Evolutionary conservation across 2,329 filamentous ascomycete genomes (phyloP).

Genomic region (Arthrobotrys sphaeroides): DNA sequence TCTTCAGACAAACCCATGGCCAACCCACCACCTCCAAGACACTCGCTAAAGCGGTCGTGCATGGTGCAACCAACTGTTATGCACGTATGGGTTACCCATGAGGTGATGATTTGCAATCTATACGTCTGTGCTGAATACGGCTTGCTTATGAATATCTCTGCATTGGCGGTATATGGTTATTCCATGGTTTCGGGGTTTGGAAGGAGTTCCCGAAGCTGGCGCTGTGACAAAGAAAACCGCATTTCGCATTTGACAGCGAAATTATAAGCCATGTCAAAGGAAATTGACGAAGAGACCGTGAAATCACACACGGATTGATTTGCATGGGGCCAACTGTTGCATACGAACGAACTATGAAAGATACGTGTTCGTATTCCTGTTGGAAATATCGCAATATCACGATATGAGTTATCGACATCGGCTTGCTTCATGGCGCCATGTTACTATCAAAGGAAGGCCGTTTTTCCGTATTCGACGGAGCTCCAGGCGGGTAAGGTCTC

Average conservation of each 20-base stretch:
- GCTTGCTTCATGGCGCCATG: constrained; percentile 33
- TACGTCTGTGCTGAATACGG: constrained; percentile 31
- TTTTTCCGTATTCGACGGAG: constrained; percentile 8
- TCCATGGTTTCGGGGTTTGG: background rate
- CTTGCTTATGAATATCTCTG: background rate
- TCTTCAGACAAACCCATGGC: constrained; percentile 8
- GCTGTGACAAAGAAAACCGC: constrained; percentile 7
- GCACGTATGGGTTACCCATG: constrained; percentile 21
- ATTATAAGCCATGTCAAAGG: background rate
- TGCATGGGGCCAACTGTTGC: background rate
- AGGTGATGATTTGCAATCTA: constrained; percentile 39
- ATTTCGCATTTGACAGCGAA: constrained; percentile 7
- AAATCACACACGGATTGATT: constrained; percentile 5
- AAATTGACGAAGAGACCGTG: background rate
- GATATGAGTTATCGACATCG: constrained; percentile 3
- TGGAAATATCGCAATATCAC: constrained; percentile 1
- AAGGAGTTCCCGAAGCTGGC: constrained; percentile 18
- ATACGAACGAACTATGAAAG: background rate
- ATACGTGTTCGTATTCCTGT: background rate
- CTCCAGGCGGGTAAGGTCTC: constrained; percentile 33
- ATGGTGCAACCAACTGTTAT: constrained; percentile 28
- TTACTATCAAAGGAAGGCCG: background rate
- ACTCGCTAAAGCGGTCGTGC: constrained; percentile 37
- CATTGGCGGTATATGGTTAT: background rate
- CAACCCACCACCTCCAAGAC: constrained; percentile 7